A percentile compares a stretch with the other conserved stretches of the same genome.
phyloP scores from a whole-genome alignment of 2,329 filamentous ascomycete genomes.

The Exophiala sp. region DNA sequence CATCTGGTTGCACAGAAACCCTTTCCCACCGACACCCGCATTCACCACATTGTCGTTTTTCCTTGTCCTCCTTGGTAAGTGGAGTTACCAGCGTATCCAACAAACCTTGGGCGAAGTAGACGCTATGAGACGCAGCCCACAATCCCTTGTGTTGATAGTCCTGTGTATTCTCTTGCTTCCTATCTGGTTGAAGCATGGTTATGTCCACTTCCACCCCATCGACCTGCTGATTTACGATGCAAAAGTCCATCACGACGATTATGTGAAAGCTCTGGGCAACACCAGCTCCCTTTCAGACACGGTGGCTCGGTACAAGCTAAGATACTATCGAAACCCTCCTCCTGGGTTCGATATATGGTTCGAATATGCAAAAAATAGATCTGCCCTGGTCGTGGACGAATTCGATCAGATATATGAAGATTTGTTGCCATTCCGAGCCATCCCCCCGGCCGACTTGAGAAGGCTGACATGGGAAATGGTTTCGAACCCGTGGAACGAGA shows the following conservation, averaged over 20 bases:
- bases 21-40: constrained; percentile 26
- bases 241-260: constrained; percentile 44
- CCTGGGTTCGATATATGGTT: constrained; percentile 58
- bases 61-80: constrained; percentile 24
- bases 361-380: constrained; percentile 48
- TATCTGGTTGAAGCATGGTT: constrained; percentile 37
- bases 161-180: constrained; percentile 41
- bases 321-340: constrained; percentile 52
- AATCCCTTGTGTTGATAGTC: constrained; percentile 30
- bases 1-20: constrained; percentile 25
- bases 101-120: constrained; percentile 20
- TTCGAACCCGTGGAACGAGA: constrained; percentile 50
- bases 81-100: constrained; percentile 19
- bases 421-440: constrained; percentile 50
- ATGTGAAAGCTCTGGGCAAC: constrained; percentile 42
- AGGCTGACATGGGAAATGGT: constrained; percentile 49
- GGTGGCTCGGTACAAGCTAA: constrained; percentile 46
- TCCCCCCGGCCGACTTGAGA: constrained; percentile 48
- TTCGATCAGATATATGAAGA: constrained; percentile 56
- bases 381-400: constrained; percentile 53
- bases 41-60: constrained; percentile 24
- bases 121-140: constrained; percentile 11
- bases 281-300: constrained; percentile 48
- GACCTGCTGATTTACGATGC: constrained; percentile 50
- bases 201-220: constrained; percentile 49